Evolutionary conservation across 2,329 filamentous ascomycete genomes (phyloP), one percentile per base, ranked within the genome.

Genomic region (Orbilia ellipsospora): DNA sequence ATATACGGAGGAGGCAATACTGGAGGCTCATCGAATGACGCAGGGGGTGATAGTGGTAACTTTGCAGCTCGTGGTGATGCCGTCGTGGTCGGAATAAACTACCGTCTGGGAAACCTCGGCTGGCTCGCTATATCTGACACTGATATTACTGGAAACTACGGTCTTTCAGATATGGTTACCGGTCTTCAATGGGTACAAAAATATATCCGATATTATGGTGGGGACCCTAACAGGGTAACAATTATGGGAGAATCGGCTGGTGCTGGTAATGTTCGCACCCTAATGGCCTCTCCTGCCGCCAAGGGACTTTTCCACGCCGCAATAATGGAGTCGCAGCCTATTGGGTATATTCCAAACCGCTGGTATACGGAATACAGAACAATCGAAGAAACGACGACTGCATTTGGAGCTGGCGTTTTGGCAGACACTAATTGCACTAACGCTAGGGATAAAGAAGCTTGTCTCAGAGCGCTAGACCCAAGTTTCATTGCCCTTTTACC

Each of bases 221-320:
- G 92, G n/a, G 91, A 94, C 80, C 89, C 91, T 0, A 84, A 85
- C 15, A 90, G 90, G 80, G 90, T 94, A 2, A 94, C 91, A 0
- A 90, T 94, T 74, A 92, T 90, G 90, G 92, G 92, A 31, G 89
- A 94, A 80, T 89, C 87, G 1, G 89, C 90, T 0, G 90, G 90
- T 0, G 84, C 88, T 18, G 54, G 56, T 15, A 56, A 36, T 26
- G 84, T 87, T 1, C 82, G 85, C 51, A 85, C 84, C 10, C 78
- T 87, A 61, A 82, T 87, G 77, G 85, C 84, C 2, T 85, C 84
- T 2, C 85, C 85, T 1, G 82, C 83, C 65, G 83, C 85, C 0
- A 80, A 80, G 2, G 84, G 83, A 15, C 85, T 86, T 77, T 87
- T 87, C 77, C 82, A 83, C 0, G 83, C 80, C 4, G 86, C 86